Conservation (phyloP, 495 filamentous ascomycete species). For the Rhypophila decipiens region DNA sequence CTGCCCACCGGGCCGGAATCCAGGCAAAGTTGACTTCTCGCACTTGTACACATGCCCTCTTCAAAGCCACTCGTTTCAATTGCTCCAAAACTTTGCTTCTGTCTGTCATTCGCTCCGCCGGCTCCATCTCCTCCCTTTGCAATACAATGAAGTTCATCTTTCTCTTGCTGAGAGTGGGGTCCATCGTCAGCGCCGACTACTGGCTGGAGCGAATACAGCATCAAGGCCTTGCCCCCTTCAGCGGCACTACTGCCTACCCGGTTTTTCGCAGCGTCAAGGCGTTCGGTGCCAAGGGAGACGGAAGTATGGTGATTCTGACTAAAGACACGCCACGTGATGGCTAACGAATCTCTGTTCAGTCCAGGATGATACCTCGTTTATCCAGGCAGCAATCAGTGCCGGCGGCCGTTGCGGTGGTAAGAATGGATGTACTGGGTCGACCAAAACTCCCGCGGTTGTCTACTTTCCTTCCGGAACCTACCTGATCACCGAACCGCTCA, state of each 20-base stretch:
- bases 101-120: too few species aligned
- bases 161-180: slow-evolving; percentile 10
- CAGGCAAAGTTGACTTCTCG: too few species aligned
- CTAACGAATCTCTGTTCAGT: slow-evolving; percentile 34
- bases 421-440: slow-evolving; percentile 64
- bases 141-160: too few species aligned
- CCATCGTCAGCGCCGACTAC: slow-evolving; percentile 9
- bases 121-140: too few species aligned
- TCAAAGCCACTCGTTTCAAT: too few species aligned
- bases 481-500: slow-evolving; percentile 49
- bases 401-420: slow-evolving; percentile 73
- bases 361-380: slow-evolving; percentile 76
- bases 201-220: slow-evolving; percentile 37
- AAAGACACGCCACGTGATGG: too few species aligned
- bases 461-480: slow-evolving; percentile 67
- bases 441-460: slow-evolving; percentile 61
- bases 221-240: slow-evolving; percentile 37
- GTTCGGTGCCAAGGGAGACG: slow-evolving; percentile 71
- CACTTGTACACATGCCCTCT: too few species aligned
- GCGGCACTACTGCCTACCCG: slow-evolving; percentile 46
- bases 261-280: slow-evolving; percentile 80
- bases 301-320: too few species aligned
- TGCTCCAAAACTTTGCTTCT: too few species aligned
- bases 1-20: too few species aligned
- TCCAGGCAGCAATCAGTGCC: slow-evolving; percentile 71